phyloP scores from a whole-genome alignment of 2,329 filamentous ascomycete species.

The Arthroderma sp. region DNA sequence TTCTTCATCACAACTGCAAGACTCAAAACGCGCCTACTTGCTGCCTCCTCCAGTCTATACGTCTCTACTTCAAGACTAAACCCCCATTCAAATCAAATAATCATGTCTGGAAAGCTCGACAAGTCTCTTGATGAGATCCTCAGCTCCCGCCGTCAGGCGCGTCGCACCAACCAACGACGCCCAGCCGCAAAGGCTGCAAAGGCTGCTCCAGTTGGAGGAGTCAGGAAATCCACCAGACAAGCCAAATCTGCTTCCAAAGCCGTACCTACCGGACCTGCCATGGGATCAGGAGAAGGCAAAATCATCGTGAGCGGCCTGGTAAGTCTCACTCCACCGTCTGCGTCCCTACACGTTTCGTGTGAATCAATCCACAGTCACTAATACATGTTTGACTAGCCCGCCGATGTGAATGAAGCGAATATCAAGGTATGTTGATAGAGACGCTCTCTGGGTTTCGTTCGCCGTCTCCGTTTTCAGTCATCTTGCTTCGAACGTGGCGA shows the following conservation, averaged over 20 bases:
- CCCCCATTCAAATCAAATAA: slow-evolving; percentile 21
- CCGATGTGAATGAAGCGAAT: slow-evolving; percentile 90
- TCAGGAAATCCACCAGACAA: slow-evolving; percentile 61
- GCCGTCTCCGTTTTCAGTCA: slow-evolving; percentile 42
- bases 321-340: slow-evolving; percentile 34
- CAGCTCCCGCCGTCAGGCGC: slow-evolving; percentile 54
- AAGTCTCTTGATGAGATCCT: slow-evolving; percentile 96
- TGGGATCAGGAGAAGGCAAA: slow-evolving; percentile 66
- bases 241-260: slow-evolving; percentile 37
- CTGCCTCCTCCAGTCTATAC: not conserved
- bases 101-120: slow-evolving; percentile 90
- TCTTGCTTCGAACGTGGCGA: slow-evolving; percentile 24
- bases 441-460: slow-evolving; percentile 59
- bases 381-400: slow-evolving; percentile 53
- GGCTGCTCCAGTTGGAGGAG: slow-evolving; percentile 66
- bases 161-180: slow-evolving; percentile 38
- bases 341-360: slow-evolving; percentile 11
- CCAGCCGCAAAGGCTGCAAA: slow-evolving; percentile 29
- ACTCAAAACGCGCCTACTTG: not conserved
- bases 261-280: slow-evolving; percentile 52
- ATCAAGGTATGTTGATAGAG: slow-evolving; percentile 99
- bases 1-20: not conserved
- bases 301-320: slow-evolving; percentile 98
- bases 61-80: not conserved
- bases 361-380: slow-evolving; percentile 30